Evolutionary conservation across 1,284 basidiomycete species (phyloP), one percentile per base, ranked within the genome.

Genomic region (Rhodotorula sp.): DNA sequence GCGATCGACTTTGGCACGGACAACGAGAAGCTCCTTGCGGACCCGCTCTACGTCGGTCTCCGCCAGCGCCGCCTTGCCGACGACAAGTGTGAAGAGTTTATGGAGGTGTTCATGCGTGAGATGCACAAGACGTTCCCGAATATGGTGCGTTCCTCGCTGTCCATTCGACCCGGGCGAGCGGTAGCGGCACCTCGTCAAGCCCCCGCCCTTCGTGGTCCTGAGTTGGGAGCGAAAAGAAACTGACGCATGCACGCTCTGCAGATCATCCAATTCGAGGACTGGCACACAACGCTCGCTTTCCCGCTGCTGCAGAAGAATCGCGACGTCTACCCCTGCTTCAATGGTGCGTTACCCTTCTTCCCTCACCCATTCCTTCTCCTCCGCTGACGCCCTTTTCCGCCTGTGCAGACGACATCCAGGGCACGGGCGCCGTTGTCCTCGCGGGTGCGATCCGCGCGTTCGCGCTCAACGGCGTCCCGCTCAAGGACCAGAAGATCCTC

Each of bases 91-190:
- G 53, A 68, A 41, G 65, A 86, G 71, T 94, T 97, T 81, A 91
- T 97, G 89, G 92, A 96, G 79, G 91, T 92, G 80, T 94, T 97
- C 82, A 94, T 97, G 92, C 81, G 84, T 41, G 92, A 91, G 79
- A 91, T 93, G 84, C 83, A 86, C 37, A 79, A 81, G 53, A 84
- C 86, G 60, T 92, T 90, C 85, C 94, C 94, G 1, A 90, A 91
- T 74, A 76, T 77, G 80, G 86, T 92, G 63, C 34, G 65, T 67
- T 48, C 17, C 27, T 25, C 27, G 12, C 25, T 3, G 27, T n/a
- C 25, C 27, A 4, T 27, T 8, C 50, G 9, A 27, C n/a, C n/a
- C n/a, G 48, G 10, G 50, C 25, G 27, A 10, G 27, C 27, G 27
- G 12, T 25, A 10, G 50, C 27, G 22, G 25, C 13, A 1, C 34